Base-by-base conservation (phyloP, 1,284 basidiomycete genomes). In the Irpex sp. region DNA sequence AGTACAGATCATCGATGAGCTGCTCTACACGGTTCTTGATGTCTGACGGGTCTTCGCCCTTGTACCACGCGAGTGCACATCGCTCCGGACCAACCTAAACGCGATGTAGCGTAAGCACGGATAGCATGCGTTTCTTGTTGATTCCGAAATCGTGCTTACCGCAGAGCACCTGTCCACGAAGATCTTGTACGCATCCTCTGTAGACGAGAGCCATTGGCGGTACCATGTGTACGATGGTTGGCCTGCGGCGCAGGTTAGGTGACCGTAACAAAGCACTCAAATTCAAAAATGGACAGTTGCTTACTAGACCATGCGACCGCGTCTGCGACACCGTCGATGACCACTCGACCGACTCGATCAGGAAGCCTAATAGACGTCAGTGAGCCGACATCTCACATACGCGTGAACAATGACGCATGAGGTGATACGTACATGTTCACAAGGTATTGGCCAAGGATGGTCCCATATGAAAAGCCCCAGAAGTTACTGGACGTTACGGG, bases 221-320 rank as follows among this genome's bases (percentile, higher is more conserved):
- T 76, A 72, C 76, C 75, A 78, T 49, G 72, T 72, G 63, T 76
- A 74, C 3, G 74, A 70, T 1, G 77, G 75, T 52, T 73, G 69
- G 47, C 66, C 77, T 76, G 66, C 11, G 13, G 17, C 47, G 36
- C 6, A 26, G 8, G 55, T 17, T 26, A 62, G 36, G 1, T 36
- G 4, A 31, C 38, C 17, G 11, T n/a, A 38, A 37, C 9, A 38
- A 5, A 52, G 1, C 17, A 8, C 26, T 26, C 26, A 38, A 17
- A 36, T 1, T 2, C 15, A 21, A 51, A 21, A 17, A 8, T 51
- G 49, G 19, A 17, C 19, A 44, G 15, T 21, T 21, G 69, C 73
- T 51, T 57, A 76, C 75, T 71, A 5, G 74, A 61, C 73, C 75
- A 77, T 0, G 59, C 61, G 0, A 65, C 58, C 0, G 69, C 70